phyloP scores from a whole-genome alignment of 2,329 filamentous ascomycete genomes.

The Thielaviopsis musarum region DNA sequence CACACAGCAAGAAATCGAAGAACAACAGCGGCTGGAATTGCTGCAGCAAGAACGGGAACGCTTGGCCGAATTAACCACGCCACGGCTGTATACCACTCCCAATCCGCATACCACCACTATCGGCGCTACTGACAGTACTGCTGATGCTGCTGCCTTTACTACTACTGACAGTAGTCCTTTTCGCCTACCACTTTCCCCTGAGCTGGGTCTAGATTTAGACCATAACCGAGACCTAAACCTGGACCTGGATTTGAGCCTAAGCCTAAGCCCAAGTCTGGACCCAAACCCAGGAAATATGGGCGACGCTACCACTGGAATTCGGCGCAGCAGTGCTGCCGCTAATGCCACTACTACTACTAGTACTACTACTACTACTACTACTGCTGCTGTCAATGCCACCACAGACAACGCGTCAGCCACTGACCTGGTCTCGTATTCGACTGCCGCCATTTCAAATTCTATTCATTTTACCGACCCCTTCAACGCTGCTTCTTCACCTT shows the following conservation, averaged over 20 bases:
- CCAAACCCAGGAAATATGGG: background rate
- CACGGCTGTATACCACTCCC: background rate
- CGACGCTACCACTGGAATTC: background rate
- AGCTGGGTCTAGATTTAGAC: background rate
- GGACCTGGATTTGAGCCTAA: background rate
- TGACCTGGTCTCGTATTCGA: slow-evolving; percentile 2
- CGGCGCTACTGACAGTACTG: background rate
- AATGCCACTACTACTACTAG: background rate
- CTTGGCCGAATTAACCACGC: background rate
- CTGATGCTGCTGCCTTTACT: background rate
- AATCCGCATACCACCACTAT: background rate
- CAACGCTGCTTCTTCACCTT: slow-evolving; percentile 3
- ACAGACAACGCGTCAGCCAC: too few relatives aligned
- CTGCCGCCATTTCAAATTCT: slow-evolving; percentile 1
- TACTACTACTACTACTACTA: background rate
- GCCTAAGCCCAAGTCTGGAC: background rate
- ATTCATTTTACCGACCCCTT: background rate
- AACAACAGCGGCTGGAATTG: slow-evolving; percentile 5
- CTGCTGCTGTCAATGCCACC: too few relatives aligned
- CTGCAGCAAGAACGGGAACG: slow-evolving; percentile 2
- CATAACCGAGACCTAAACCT: background rate
- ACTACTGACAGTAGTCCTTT: background rate
- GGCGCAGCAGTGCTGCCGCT: background rate
- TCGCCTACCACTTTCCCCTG: background rate
- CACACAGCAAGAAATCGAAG: slow-evolving; percentile 10